phyloP scores from a whole-genome alignment of 1,284 basidiomycete genomes.

The Boletus smithii region DNA sequence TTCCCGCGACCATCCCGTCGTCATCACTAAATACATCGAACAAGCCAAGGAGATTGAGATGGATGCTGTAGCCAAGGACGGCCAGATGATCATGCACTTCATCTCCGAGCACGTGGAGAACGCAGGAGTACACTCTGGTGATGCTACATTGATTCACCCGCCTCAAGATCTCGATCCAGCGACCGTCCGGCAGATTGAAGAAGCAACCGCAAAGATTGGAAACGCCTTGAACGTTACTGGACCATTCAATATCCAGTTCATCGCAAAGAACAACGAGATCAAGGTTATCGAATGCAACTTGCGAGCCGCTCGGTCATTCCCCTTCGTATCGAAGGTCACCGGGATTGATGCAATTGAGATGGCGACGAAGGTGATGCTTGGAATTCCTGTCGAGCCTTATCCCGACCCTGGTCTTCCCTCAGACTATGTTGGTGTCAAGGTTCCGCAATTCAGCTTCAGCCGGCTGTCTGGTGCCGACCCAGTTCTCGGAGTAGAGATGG shows the following conservation, averaged over 20 bases:
- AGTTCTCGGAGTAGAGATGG: slow-evolving; percentile 99
- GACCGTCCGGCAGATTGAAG: slow-evolving; percentile 93
- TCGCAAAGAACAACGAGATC: slow-evolving; percentile 99
- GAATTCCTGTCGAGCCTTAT: slow-evolving; percentile 84
- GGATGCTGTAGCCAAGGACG: slow-evolving; percentile 96
- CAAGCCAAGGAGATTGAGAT: slow-evolving; percentile 99
- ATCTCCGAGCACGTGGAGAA: slow-evolving; percentile 99
- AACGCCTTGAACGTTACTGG: slow-evolving; percentile 98
- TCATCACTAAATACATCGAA: slow-evolving; percentile 99
- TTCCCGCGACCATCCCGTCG: slow-evolving; percentile 95
- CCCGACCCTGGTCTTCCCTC: slow-evolving; percentile 83
- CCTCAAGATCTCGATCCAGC: slow-evolving; percentile 97
- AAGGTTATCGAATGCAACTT: slow-evolving; percentile 99
- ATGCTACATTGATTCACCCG: slow-evolving; percentile 96
- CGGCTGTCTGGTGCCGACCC: slow-evolving; percentile 95
- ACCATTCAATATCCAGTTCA: slow-evolving; percentile 99
- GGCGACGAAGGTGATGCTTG: slow-evolving; percentile 98
- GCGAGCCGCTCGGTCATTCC: slow-evolving; percentile 96
- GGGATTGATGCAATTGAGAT: slow-evolving; percentile 97
- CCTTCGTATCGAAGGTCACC: slow-evolving; percentile 98
- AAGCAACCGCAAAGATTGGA: slow-evolving; percentile 95
- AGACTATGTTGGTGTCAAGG: slow-evolving; percentile 98
- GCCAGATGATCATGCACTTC: slow-evolving; percentile 99
- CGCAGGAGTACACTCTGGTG: slow-evolving; percentile 81
- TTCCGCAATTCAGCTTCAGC: slow-evolving; percentile 97